phyloP scores from a whole-genome alignment of 345 rosid species.

The Boechera retrofracta region DNA sequence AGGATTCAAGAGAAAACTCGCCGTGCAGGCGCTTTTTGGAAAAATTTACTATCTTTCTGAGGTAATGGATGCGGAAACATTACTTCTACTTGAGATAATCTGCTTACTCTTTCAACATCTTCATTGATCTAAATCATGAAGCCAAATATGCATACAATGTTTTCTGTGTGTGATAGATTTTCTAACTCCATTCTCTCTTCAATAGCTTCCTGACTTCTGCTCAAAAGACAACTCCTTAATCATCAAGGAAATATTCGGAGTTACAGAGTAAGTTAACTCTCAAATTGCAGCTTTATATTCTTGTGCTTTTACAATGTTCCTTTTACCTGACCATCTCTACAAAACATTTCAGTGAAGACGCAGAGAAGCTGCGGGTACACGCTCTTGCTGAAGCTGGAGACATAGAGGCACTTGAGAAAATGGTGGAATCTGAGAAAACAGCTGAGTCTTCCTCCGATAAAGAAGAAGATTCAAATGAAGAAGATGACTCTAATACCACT shows the following conservation, averaged over 20 bases:
- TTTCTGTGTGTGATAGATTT: background rate
- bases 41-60: conserved; percentile 89
- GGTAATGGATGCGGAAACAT: conserved; percentile 47
- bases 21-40: conserved; percentile 86
- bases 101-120: conserved; percentile 2
- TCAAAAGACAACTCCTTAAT: conserved; percentile 73
- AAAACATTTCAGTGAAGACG: conserved; percentile 70
- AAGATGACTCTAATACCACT: conserved; percentile 30
- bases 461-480: conserved; percentile 53
- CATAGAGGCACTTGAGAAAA: conserved; percentile 79
- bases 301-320: background rate
- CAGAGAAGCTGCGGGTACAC: conserved; percentile 73
- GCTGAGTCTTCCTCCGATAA: conserved; percentile 59
- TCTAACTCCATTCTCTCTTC: conserved; percentile 28
- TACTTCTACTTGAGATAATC: background rate
- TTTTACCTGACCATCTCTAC: conserved; percentile 7
- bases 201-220: conserved; percentile 92
- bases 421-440: conserved; percentile 76
- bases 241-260: conserved; percentile 94
- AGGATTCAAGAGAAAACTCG: conserved; percentile 95
- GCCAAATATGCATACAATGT: conserved; percentile 14
- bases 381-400: conserved; percentile 86
- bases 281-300: background rate
- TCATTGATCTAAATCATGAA: background rate
- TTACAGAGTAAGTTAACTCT: conserved; percentile 68